These are phyloP conservation scores for Rhododendron kiyosumense DNA, from an alignment of 148 eudicot genomes.

Conservation along the genomic window DNA sequence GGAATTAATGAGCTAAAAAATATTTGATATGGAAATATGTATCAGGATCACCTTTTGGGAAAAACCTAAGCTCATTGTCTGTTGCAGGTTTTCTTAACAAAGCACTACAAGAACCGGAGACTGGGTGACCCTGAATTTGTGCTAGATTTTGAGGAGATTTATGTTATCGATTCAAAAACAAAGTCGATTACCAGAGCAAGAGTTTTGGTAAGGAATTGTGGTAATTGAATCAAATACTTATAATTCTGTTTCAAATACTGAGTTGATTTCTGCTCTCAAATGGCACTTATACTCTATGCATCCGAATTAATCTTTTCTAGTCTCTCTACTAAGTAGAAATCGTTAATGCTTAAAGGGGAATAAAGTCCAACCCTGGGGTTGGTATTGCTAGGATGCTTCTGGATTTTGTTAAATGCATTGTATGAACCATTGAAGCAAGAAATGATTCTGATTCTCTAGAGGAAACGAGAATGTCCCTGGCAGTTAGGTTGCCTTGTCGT, in stretches of 20 bases:
- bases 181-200: constrained; percentile 90
- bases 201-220: constrained; percentile 62
- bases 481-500: neutral
- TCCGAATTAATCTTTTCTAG: neutral
- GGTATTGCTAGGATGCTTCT: neutral
- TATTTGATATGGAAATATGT: neutral
- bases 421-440: neutral
- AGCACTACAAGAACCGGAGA: constrained; percentile 89
- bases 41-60: neutral
- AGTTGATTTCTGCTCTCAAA: neutral
- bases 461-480: neutral
- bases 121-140: constrained; percentile 73
- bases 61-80: constrained; percentile 5
- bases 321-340: neutral
- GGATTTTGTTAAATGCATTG: neutral
- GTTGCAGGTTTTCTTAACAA: constrained; percentile 83
- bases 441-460: no score
- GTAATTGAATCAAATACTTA: neutral
- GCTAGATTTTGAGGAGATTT: constrained; percentile 94
- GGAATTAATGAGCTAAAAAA: neutral
- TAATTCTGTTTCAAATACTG: neutral
- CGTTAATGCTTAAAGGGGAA: neutral
- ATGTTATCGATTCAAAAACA: constrained; percentile 88
- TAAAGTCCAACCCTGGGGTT: neutral
- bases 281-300: neutral